Percentiles rank a stretch among this genome's conserved stretches.
These are phyloP conservation scores for Trichopus zeylanicus DNA, from an alignment of 116 monocot species.

Conservation along the genomic window DNA sequence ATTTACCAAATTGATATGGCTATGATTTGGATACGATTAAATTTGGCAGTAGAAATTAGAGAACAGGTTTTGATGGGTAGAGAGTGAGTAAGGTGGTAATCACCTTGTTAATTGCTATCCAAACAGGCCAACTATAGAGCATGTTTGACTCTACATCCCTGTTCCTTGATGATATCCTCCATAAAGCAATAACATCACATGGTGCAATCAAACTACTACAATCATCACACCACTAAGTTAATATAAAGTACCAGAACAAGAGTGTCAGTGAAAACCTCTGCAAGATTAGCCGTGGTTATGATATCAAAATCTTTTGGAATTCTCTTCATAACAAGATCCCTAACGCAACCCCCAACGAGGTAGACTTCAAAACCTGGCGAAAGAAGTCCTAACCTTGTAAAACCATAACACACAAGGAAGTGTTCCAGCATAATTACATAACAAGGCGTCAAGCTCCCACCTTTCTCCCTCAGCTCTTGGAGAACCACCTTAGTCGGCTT, in stretches of 20 bases:
- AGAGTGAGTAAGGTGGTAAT: no score
- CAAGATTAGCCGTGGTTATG: slow-evolving; percentile 83
- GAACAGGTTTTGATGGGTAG: no score
- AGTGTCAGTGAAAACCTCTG: slow-evolving; percentile 39
- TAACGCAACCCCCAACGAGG: slow-evolving; percentile 93
- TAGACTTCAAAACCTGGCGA: slow-evolving; percentile 74
- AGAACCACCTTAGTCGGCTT: slow-evolving; percentile 57
- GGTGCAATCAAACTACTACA: background rate
- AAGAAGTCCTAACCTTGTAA: background rate
- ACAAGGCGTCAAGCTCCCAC: slow-evolving; percentile 16
- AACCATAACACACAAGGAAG: background rate
- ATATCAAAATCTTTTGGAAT: slow-evolving; percentile 97
- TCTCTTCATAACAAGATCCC: slow-evolving; percentile 79
- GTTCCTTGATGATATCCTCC: no score
- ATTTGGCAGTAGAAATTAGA: no score
- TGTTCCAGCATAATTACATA: background rate
- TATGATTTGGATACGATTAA: no score
- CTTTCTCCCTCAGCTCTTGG: slow-evolving; percentile 64
- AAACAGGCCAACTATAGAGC: no score
- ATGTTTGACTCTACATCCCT: no score
- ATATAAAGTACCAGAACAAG: background rate
- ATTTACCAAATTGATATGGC: no score
- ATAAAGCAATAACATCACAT: no score
- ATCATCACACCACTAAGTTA: background rate
- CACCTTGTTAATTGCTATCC: no score